Conservation (phyloP, 108 stramenopile species). For the Ochromonas danica region DNA sequence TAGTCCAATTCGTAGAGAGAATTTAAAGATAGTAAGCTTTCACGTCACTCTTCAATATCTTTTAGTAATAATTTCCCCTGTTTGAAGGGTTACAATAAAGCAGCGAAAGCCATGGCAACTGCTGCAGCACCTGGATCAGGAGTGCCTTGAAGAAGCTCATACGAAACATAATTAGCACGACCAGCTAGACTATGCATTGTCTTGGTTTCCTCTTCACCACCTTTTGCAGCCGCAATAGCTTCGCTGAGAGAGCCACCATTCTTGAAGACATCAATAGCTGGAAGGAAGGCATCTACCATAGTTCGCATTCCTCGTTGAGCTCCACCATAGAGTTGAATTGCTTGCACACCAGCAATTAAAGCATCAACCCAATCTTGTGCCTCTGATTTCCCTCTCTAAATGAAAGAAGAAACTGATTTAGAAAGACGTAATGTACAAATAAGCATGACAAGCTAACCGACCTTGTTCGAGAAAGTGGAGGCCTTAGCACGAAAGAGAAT, state of each 20-base stretch:
- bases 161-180: conserved; percentile 84
- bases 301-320: conserved; percentile 85
- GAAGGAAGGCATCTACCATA: conserved; percentile 90
- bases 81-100: no score
- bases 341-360: conserved; percentile 77
- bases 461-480: neutral
- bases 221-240: conserved; percentile 62
- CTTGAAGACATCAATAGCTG: conserved; percentile 63
- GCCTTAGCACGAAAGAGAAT: conserved; percentile 71
- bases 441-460: neutral
- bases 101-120: conserved; percentile 78
- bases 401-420: neutral
- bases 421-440: neutral
- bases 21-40: no score
- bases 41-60: no score
- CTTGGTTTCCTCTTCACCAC: conserved; percentile 82
- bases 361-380: conserved; percentile 56
- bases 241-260: conserved; percentile 36
- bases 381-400: neutral
- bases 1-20: no score
- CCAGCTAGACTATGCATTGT: conserved; percentile 82
- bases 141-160: conserved; percentile 71
- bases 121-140: conserved; percentile 96
- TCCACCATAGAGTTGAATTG: conserved; percentile 84
- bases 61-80: no score